These are phyloP conservation scores for Daldinia decipiens DNA, from an alignment of 495 filamentous ascomycete species.

Conservation along the genomic window DNA sequence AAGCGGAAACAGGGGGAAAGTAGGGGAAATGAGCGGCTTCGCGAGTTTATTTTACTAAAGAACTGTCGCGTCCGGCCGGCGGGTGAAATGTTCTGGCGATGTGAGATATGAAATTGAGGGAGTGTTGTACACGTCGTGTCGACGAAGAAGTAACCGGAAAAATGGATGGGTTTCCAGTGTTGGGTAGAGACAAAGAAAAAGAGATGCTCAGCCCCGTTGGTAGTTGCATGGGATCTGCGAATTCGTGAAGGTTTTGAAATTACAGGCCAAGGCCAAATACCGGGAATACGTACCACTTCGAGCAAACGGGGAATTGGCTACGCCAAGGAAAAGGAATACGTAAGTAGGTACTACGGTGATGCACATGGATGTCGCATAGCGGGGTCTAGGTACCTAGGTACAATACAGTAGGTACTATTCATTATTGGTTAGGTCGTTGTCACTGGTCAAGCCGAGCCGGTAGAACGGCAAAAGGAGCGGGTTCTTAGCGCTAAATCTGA, in stretches of 20 bases:
- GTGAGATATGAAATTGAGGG: not conserved
- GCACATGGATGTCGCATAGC: not conserved
- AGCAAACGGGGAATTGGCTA: not conserved
- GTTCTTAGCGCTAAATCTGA: not conserved
- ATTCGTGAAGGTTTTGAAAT: constrained; percentile 42
- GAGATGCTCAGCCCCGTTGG: constrained; percentile 38
- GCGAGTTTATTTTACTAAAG: constrained; percentile 8
- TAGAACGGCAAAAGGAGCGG: not conserved
- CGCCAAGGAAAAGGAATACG: not conserved
- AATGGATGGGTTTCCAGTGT: not conserved
- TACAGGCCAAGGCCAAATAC: constrained; percentile 25
- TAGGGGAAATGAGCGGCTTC: constrained; percentile 5
- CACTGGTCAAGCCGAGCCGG: constrained; percentile 1
- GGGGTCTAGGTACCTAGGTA: no score
- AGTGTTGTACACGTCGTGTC: not conserved
- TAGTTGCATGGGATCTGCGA: constrained; percentile 13
- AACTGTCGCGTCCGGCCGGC: constrained; percentile 35
- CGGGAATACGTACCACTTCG: constrained; percentile 11
- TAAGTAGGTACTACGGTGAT: not conserved
- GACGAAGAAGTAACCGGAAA: not conserved
- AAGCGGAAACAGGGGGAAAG: constrained; percentile 8
- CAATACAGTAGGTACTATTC: no score
- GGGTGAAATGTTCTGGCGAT: constrained; percentile 25
- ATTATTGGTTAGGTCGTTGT: not conserved
- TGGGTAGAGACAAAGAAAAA: not conserved